Conservation (phyloP, 2,329 filamentous ascomycete genomes). For the Colletotrichum theobromicola region DNA sequence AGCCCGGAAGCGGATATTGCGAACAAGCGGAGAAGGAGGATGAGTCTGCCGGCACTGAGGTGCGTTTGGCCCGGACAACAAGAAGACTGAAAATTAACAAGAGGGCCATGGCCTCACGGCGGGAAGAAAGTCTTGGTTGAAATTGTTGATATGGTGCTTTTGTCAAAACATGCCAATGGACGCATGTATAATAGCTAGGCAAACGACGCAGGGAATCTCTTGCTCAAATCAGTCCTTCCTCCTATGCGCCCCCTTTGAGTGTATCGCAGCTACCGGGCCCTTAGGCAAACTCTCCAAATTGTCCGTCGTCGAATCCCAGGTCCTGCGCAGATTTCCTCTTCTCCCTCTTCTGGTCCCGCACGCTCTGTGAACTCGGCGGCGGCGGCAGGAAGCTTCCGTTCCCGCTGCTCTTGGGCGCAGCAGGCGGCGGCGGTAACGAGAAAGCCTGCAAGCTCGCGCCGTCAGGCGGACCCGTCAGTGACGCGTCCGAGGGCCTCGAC, state of each 20-base stretch:
- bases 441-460: slow-evolving; percentile 57
- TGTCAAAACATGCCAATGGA: not conserved
- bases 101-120: not conserved
- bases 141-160: not conserved
- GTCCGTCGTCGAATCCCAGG: slow-evolving; percentile 84
- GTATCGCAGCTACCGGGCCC: not conserved
- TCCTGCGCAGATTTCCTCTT: slow-evolving; percentile 64
- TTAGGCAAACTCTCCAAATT: slow-evolving; percentile 82
- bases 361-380: slow-evolving; percentile 66
- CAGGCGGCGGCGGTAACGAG: slow-evolving; percentile 75
- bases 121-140: not conserved
- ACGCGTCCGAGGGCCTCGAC: slow-evolving; percentile 35
- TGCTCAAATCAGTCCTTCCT: not conserved
- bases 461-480: slow-evolving; percentile 7
- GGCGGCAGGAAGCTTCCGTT: slow-evolving; percentile 57
- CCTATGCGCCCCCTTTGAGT: not conserved
- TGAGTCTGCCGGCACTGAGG: slow-evolving; percentile 36
- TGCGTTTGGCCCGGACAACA: slow-evolving; percentile 29
- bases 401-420: slow-evolving; percentile 33
- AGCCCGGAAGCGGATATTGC: not conserved
- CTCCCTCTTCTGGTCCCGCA: slow-evolving; percentile 64
- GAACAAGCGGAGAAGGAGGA: slow-evolving; percentile 27
- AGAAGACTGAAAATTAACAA: not conserved
- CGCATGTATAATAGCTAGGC: not conserved
- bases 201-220: slow-evolving; percentile 1